phyloP scores from a whole-genome alignment of 768 basidiomycete species.

The Myochromella boudieri region DNA sequence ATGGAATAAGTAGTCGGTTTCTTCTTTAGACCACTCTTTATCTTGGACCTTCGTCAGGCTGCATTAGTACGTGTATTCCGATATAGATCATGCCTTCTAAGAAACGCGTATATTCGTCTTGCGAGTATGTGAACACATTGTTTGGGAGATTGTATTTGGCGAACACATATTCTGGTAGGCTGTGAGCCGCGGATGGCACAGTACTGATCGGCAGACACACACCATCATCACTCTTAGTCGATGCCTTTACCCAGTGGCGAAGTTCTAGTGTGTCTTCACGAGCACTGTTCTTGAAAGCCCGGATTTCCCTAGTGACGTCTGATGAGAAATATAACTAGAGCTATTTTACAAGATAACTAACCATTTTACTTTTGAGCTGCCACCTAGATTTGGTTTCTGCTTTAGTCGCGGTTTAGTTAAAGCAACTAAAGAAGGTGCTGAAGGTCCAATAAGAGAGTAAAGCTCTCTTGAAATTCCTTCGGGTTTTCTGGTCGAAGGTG shows the following conservation, averaged over 20 bases:
- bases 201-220: constrained; percentile 15
- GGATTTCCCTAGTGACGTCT: constrained; percentile 65
- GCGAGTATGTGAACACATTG: constrained; percentile 67
- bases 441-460: constrained; percentile 92
- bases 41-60: constrained; percentile 41
- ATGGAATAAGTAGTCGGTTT: constrained; percentile 89
- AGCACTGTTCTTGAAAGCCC: constrained; percentile 70
- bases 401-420: constrained; percentile 82
- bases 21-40: constrained; percentile 85
- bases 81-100: constrained; percentile 57
- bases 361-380: constrained; percentile 71
- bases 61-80: neutral
- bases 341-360: constrained; percentile 24
- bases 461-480: constrained; percentile 93
- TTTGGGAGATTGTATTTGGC: constrained; percentile 78
- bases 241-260: constrained; percentile 79
- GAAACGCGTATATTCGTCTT: constrained; percentile 84
- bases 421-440: constrained; percentile 81
- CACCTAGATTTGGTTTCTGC: constrained; percentile 77
- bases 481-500: constrained; percentile 59
- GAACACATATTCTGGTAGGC: constrained; percentile 70
- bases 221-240: constrained; percentile 57
- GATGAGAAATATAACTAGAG: neutral
- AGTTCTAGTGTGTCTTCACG: constrained; percentile 69
- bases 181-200: neutral